Percentiles rank a stretch among this genome's conserved stretches.
Evolutionary conservation across 257 asterid genomes (phyloP).

Genomic region (Mentha longifolia): DNA sequence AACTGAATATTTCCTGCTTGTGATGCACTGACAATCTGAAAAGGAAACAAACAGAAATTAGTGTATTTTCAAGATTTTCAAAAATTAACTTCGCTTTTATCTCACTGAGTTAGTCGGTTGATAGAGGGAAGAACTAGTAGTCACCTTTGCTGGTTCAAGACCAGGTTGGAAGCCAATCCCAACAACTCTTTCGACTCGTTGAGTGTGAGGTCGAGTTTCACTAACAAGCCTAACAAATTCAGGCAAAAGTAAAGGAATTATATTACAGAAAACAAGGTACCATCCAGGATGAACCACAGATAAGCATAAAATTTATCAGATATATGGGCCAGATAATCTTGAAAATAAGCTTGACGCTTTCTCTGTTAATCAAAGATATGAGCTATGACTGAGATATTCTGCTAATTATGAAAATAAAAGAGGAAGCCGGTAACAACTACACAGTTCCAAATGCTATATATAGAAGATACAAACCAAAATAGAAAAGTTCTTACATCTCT

Average conservation of each 20-base stretch:
- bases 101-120: background rate
- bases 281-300: conserved; percentile 23
- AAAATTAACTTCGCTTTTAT: no score
- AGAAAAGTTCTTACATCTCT: conserved; percentile 65
- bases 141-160: conserved; percentile 88
- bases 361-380: background rate
- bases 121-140: background rate
- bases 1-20: conserved; percentile 95
- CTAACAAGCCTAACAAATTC: conserved; percentile 61
- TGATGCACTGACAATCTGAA: conserved; percentile 89
- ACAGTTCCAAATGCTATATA: conserved; percentile 5
- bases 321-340: background rate
- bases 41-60: conserved; percentile 21
- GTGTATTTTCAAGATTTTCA: conserved; percentile 7
- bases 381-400: background rate
- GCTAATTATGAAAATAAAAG: conserved; percentile 10
- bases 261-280: background rate
- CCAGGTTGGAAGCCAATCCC: conserved; percentile 96
- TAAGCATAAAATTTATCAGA: background rate
- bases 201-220: conserved; percentile 72
- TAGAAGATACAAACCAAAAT: background rate
- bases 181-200: conserved; percentile 73
- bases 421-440: conserved; percentile 1
- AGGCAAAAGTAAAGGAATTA: conserved; percentile 3
- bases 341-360: background rate